phyloP scores from a whole-genome alignment of 1,284 basidiomycete genomes.

The Tetrapyrgos nigripes region DNA sequence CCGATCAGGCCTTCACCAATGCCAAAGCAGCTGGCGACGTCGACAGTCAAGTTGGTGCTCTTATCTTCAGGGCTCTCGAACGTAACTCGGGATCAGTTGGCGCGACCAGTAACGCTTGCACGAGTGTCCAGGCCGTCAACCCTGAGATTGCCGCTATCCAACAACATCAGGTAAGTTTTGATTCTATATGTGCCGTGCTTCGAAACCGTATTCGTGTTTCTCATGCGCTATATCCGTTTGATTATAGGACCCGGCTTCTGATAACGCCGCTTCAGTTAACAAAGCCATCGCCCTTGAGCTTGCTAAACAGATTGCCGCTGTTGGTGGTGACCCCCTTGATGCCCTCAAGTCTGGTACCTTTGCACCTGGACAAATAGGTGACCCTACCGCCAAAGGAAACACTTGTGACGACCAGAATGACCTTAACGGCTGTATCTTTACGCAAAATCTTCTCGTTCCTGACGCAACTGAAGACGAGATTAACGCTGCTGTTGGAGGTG shows the following conservation, averaged over 20 bases:
- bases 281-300: constrained; percentile 67
- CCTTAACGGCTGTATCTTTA: constrained; percentile 66
- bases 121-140: constrained; percentile 61
- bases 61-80: constrained; percentile 72
- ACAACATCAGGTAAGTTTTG: constrained; percentile 59
- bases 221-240: neutral
- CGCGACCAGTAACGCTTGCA: constrained; percentile 53
- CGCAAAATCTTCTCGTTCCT: constrained; percentile 52
- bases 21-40: constrained; percentile 68
- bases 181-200: neutral
- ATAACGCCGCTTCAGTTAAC: constrained; percentile 62
- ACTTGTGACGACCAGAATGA: constrained; percentile 60
- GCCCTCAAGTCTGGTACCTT: constrained; percentile 72
- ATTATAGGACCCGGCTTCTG: constrained; percentile 63
- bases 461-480: constrained; percentile 70
- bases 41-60: constrained; percentile 61
- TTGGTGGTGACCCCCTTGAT: constrained; percentile 67
- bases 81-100: constrained; percentile 70
- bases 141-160: constrained; percentile 71
- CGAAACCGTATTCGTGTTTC: too few relatives aligned
- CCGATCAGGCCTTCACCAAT: constrained; percentile 76
- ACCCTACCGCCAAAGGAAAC: constrained; percentile 59
- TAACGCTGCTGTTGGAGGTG: constrained; percentile 53
- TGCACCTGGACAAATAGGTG: constrained; percentile 59
- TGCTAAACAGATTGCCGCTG: constrained; percentile 64